Evolutionary conservation across 148 eudicot genomes (phyloP), one percentile per base, ranked within the genome.

Genomic region (Mesembryanthemum crystallinum): DNA sequence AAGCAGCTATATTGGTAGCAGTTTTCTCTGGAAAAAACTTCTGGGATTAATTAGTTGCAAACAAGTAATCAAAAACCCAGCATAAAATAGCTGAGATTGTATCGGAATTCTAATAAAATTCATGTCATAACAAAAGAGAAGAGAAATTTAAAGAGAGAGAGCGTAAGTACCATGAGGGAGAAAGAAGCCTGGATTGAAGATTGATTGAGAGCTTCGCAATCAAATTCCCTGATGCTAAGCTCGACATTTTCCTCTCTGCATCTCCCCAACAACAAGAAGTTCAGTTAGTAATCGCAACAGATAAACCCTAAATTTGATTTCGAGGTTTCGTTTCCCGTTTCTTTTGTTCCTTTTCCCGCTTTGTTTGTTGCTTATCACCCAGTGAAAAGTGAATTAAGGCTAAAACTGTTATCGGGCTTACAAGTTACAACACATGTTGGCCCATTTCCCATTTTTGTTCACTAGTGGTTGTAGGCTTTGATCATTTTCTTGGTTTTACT

Each of bases 161-260:
- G 21, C 30, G 30, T 9, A 58, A 17, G 51, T 73, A 85, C 90
- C 88, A 80, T 67, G 78, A 75, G 62, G 70, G 76, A 25, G 81
- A 72, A 20, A 80, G 33, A 71, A 61, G 43, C 14, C 77, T 80
- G 64, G 71, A 35, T 3, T 73, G 88, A 77, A 73, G 67, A 72
- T 64, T 39, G 17, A 76, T 23, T 15, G 85, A 75, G 42, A 71
- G 27, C 29, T 66, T 70, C 62, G 27, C 28, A 55, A 83, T 63
- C 1, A 81, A 66, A 67, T 69, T 83, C 32, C 23, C 24, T 24
- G 81, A 82, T 42, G 60, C 75, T 4, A 73, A 47, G 69, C 37
- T 77, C 27, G 82, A 71, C 85, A 80, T 77, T 74, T 15, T 32
- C 33, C 49, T 20, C 35, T 62, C 10, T 25, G 39, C 39, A 35